Base-by-base conservation (phyloP, 768 basidiomycete species). In the Glaciozyma martinii region DNA sequence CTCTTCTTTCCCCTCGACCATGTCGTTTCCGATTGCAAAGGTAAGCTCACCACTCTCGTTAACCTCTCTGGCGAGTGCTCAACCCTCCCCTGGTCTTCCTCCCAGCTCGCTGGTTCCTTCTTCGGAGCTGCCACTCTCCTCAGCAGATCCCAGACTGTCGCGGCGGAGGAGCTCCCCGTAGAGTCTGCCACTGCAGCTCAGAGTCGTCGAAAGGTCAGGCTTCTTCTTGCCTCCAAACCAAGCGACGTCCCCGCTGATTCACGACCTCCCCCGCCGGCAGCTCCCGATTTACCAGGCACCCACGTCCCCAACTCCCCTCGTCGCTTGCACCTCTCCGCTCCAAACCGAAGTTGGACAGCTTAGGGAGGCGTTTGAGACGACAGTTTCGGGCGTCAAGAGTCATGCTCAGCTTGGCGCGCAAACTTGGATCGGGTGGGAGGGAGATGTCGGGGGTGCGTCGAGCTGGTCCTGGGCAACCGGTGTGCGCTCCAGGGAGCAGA, bases 341-440 rank as follows among this genome's bases (percentile, higher is more conserved):
- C 87, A 92, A 76, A 78, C 80, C 42, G 84, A 86, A 65, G 90
- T 98, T 63, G 86, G 88, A 21, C 79, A 80, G 25, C 84, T 80
- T 6, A 81, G 94, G 63, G 80, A 82, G 66, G 78, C 82, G 33
- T 80, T 82, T 3, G 83, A 82, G n/a, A 82, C 19, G 83, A 86
- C 72, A 69, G 75, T 7, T 81, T 84, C 33, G 37, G 15, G 37
- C 37, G 82, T 83, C n/a, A 82, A 84, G 62, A 78, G 80, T 2
- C 81, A 83, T 56, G 84, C 91, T 29, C 88, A 91, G 69, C 81
- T 80, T 1, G 83, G 84, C 52, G 83, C 94, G 23, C 82, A 85
- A 40, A 81, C 81, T 66, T 94, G 91, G 91, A 88, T 98, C 72
- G 83, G 82, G 18, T 80, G 91, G 40, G 94, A 97, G 75, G 82